Evolutionary conservation across 805 yeast species (phyloP).

Genomic region (Danielia reshetovae): DNA sequence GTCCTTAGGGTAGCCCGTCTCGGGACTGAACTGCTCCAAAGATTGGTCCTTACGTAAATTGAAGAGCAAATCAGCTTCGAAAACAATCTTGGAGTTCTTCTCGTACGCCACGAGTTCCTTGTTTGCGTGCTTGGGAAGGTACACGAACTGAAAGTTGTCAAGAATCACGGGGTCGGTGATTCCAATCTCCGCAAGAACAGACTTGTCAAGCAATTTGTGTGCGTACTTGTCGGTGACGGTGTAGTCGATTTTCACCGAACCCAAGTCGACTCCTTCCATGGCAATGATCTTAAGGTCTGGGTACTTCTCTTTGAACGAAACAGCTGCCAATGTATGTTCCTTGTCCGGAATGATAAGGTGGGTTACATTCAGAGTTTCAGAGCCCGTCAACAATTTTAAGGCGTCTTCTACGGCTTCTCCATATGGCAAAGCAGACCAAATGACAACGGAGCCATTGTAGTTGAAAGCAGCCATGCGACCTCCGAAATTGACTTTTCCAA

Average conservation of each 20-base stretch:
- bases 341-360: conserved; percentile 58
- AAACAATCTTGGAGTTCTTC: conserved; percentile 42
- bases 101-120: conserved; percentile 55
- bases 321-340: conserved; percentile 64
- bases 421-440: conserved; percentile 60
- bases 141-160: conserved; percentile 50
- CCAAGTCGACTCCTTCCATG: conserved; percentile 37
- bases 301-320: conserved; percentile 44
- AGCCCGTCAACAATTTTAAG: conserved; percentile 28
- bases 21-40: conserved; percentile 42
- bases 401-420: conserved; percentile 42
- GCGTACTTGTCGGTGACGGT: conserved; percentile 32
- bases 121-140: conserved; percentile 53
- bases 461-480: conserved; percentile 40
- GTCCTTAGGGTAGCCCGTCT: conserved; percentile 41
- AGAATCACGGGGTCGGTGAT: conserved; percentile 35
- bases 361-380: conserved; percentile 34
- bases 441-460: conserved; percentile 22
- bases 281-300: conserved; percentile 55
- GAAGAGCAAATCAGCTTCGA: conserved; percentile 60
- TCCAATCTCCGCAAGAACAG: conserved; percentile 26
- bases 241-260: conserved; percentile 39
- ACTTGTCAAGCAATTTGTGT: conserved; percentile 26
- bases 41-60: conserved; percentile 43
- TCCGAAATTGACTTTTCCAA: conserved; percentile 32